Conservation (phyloP, 257 asterid genomes). For the Solanum peruvianum region DNA sequence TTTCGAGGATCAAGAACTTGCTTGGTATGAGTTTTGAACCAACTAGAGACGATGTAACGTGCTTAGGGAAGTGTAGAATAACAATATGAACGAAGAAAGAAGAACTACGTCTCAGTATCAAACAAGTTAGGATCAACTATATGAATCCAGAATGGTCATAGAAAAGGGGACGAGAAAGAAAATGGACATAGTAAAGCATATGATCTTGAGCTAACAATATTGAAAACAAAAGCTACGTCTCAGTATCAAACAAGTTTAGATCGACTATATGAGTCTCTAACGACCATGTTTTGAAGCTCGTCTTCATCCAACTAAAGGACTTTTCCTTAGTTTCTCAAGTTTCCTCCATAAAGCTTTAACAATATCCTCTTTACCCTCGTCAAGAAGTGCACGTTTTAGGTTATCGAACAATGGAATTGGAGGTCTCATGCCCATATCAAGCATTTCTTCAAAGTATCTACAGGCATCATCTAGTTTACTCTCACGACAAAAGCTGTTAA, state of each 20-base stretch:
- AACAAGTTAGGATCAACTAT: not conserved
- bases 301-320: constrained; percentile 29
- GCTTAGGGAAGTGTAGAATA: not conserved
- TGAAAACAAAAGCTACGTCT: not conserved
- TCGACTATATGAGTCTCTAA: not conserved
- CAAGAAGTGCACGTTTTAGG: constrained; percentile 46
- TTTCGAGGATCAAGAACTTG: not conserved
- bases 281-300: not conserved
- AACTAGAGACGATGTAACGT: not conserved
- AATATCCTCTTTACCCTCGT: constrained; percentile 47
- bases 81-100: not conserved
- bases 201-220: not conserved
- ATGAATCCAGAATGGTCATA: not conserved
- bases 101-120: not conserved
- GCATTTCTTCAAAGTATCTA: constrained; percentile 45
- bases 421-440: constrained; percentile 78
- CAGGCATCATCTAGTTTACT: constrained; percentile 45
- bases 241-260: not conserved
- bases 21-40: not conserved
- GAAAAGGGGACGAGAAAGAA: not conserved
- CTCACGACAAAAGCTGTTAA: constrained; percentile 40
- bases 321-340: constrained; percentile 39
- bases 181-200: not conserved
- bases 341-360: constrained; percentile 24
- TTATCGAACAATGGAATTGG: constrained; percentile 45